These are phyloP conservation scores for Alternaria brassicae DNA, from an alignment of 2,329 filamentous ascomycete species.

Conservation along the genomic window DNA sequence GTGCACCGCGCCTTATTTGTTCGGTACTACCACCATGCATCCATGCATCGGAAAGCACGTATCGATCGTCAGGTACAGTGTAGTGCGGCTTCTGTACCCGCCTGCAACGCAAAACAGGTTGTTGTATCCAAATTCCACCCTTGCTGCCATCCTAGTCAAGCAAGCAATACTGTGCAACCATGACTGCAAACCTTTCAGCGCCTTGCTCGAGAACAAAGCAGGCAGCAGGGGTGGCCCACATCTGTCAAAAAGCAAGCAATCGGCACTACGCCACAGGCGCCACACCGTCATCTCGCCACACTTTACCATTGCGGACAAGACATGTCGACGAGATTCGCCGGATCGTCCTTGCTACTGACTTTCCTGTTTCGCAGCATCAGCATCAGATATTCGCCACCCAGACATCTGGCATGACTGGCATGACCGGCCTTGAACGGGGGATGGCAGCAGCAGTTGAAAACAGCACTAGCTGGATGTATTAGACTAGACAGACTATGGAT, in stretches of 20 bases:
- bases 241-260: neutral
- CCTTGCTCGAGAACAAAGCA: neutral
- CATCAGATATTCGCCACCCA: neutral
- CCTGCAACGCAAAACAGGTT: slow-evolving; percentile 3
- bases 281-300: neutral
- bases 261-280: neutral
- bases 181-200: neutral
- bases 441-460: too few relatives aligned
- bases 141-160: neutral
- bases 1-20: slow-evolving; percentile 12
- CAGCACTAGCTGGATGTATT: neutral
- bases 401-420: neutral
- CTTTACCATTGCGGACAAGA: neutral
- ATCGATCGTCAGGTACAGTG: slow-evolving; percentile 22
- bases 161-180: neutral
- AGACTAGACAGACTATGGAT: neutral
- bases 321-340: slow-evolving; percentile 3
- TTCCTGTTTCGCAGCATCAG: neutral
- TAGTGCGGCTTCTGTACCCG: slow-evolving; percentile 1
- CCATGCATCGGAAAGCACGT: neutral
- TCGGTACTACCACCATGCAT: slow-evolving; percentile 9
- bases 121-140: neutral
- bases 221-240: neutral
- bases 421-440: neutral
- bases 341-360: neutral